Evolutionary conservation across 2,329 filamentous ascomycete genomes (phyloP).

Genomic region (Thermothelomyces thermophilus): DNA sequence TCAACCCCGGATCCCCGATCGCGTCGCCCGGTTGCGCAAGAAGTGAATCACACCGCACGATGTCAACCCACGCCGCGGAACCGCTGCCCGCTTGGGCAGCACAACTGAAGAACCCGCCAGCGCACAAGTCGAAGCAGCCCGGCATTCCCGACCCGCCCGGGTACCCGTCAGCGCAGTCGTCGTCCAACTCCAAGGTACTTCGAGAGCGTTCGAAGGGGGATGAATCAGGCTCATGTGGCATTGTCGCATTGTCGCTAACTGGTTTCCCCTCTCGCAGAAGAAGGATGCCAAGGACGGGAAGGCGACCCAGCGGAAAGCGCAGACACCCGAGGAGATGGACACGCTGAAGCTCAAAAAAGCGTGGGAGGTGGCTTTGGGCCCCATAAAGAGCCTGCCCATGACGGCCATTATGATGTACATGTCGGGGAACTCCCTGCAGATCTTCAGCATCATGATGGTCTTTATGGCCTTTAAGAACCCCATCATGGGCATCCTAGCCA

Average conservation of each 20-base stretch:
- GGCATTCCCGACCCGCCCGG: conserved; percentile 81
- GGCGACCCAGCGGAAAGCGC: conserved; percentile 53
- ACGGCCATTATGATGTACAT: conserved; percentile 99
- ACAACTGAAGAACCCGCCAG: conserved; percentile 66
- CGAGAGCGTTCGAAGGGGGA: too few relatives aligned
- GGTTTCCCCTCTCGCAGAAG: conserved; percentile 37
- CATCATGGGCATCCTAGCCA: conserved; percentile 72
- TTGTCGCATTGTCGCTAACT: conserved; percentile 9
- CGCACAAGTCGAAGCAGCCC: conserved; percentile 57
- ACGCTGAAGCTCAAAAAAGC: conserved; percentile 96
- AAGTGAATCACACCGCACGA: conserved; percentile 13
- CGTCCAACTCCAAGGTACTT: conserved; percentile 52
- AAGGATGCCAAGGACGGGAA: conserved; percentile 45
- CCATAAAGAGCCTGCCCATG: conserved; percentile 93
- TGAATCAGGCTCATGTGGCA: neutral
- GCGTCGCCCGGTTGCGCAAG: too few relatives aligned
- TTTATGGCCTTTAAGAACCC: conserved; percentile 99
- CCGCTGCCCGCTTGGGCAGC: conserved; percentile 69
- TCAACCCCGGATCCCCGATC: too few relatives aligned
- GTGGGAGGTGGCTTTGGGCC: conserved; percentile 92
- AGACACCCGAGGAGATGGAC: conserved; percentile 80
- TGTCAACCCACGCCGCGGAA: conserved; percentile 22
- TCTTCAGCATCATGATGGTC: conserved; percentile 99
- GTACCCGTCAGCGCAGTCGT: conserved; percentile 55
- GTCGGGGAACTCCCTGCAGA: conserved; percentile 96